These are phyloP conservation scores for Hymenoscyphus repandus DNA, from an alignment of 2,329 filamentous ascomycete genomes.

Conservation along the genomic window DNA sequence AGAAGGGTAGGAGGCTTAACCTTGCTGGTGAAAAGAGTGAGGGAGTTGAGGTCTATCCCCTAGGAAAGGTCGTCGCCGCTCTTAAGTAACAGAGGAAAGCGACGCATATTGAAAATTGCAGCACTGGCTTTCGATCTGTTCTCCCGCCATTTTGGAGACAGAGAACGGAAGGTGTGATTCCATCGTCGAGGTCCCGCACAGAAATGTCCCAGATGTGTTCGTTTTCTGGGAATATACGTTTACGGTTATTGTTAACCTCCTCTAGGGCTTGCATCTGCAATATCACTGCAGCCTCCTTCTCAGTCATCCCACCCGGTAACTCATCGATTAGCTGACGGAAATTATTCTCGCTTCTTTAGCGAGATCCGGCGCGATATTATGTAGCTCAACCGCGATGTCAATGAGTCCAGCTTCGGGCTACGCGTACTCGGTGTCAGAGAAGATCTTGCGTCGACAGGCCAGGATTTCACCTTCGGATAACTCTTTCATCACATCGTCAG, in stretches of 20 bases:
- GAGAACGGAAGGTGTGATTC: slow-evolving; percentile 2
- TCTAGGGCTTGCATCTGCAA: slow-evolving; percentile 26
- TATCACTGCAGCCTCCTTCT: slow-evolving; percentile 14
- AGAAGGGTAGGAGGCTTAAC: no score
- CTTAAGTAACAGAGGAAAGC: slow-evolving; percentile 23
- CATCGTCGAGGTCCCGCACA: background rate
- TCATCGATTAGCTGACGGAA: background rate
- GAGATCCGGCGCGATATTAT: slow-evolving; percentile 20
- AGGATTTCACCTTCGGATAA: background rate
- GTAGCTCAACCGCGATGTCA: slow-evolving; percentile 18
- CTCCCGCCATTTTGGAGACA: background rate
- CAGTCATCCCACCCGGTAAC: background rate
- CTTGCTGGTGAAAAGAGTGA: no score
- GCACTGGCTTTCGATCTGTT: slow-evolving; percentile 1
- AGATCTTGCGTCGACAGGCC: background rate
- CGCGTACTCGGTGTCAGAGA: background rate
- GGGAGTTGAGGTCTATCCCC: no score
- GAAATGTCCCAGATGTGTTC: slow-evolving; percentile 29
- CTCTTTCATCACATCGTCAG: no score
- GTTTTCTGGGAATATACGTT: slow-evolving; percentile 22
- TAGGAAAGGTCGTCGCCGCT: no score
- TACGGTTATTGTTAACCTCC: slow-evolving; percentile 27
- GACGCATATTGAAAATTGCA: slow-evolving; percentile 21
- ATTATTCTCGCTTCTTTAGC: slow-evolving; percentile 10
- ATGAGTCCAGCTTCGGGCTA: background rate